These are phyloP conservation scores for Wallemia hederae DNA, from an alignment of 1,284 basidiomycete genomes.

Conservation along the genomic window DNA sequence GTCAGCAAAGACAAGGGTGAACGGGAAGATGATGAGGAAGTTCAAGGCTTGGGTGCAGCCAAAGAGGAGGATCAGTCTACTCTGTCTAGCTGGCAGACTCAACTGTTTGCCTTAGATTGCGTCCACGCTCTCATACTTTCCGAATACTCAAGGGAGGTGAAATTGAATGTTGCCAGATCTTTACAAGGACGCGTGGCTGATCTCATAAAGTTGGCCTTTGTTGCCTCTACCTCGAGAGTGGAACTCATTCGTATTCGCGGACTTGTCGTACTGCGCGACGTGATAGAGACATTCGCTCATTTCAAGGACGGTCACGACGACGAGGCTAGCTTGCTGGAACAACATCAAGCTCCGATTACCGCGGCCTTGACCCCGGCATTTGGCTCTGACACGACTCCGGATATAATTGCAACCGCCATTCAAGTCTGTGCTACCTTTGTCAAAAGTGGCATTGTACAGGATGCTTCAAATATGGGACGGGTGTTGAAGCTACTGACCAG, in stretches of 20 bases:
- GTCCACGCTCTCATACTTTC: constrained; percentile 48
- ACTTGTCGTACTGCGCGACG: constrained; percentile 58
- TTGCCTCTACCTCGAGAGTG: constrained; percentile 78
- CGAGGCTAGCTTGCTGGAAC: constrained; percentile 69
- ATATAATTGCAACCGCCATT: constrained; percentile 72
- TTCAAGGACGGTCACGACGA: constrained; percentile 81
- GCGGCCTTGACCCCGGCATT: constrained; percentile 95
- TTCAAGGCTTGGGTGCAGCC: constrained; percentile 40
- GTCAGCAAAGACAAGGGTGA: background rate
- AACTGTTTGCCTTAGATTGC: constrained; percentile 77
- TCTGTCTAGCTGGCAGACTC: constrained; percentile 81
- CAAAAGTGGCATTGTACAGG: constrained; percentile 77
- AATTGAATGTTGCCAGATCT: constrained; percentile 25
- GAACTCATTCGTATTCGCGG: constrained; percentile 88
- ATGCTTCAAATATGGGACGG: constrained; percentile 66
- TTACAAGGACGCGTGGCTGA: constrained; percentile 62
- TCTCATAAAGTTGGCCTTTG: constrained; percentile 91
- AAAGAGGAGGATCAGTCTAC: constrained; percentile 16
- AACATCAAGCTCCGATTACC: constrained; percentile 93
- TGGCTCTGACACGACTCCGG: constrained; percentile 73
- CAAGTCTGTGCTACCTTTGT: constrained; percentile 87
- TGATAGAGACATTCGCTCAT: constrained; percentile 67
- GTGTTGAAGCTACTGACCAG: constrained; percentile 66
- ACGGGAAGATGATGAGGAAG: constrained; percentile 46
- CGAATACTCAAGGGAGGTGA: constrained; percentile 13